Base-by-base conservation (phyloP, 768 basidiomycete species). In the Rhodocollybia butyracea region DNA sequence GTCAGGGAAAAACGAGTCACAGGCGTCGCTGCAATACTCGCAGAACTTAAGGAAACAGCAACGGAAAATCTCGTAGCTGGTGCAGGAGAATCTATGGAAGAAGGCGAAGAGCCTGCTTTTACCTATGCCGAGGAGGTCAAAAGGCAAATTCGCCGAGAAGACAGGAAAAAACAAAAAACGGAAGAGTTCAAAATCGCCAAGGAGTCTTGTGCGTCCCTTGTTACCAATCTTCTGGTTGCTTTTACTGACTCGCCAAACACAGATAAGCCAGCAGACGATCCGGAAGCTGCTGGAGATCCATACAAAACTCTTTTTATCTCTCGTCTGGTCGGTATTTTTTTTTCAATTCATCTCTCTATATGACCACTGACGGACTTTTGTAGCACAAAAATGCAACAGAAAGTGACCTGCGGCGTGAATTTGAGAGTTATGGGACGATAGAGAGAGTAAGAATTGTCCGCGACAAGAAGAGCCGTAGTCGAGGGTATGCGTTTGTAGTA, bases 271-370 rank as follows among this genome's bases (percentile, higher is more conserved):
- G 80, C 88, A 19, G 95, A 96, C 52, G 95, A 99, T 64, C 54
- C 87, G 12, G 86, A 96, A 66, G 95, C 94, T 30, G 78, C 88
- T 39, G 97, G 97, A 2, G 97, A 99, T 66, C 97, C 97, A 3
- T 99, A 98, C 76, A 98, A 98, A 70, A 98, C 97, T 0, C 77
- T 99, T 22, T 99, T 99, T 71, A 94, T 98, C 59, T 89, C 95
- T 31, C 87, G 94, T 61, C 73, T 99, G 68, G 94, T 95, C 66
- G 34, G 76, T 69, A 4, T 12, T 17, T 15, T 51, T 46, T 57
- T 53, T 48, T 17, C 36, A 38, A 5, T 19, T 31, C 4, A n/a
- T 31, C n/a, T 6, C 21, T 5, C 8, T 17, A 5, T 40, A 19
- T 15, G 19, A 19, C 12, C 27, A 53, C 51, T 62, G 54, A 60